Evolutionary conservation across 257 asterid species (phyloP), one percentile per base, ranked within the genome.

Genomic region (Linderniella brevidens): DNA sequence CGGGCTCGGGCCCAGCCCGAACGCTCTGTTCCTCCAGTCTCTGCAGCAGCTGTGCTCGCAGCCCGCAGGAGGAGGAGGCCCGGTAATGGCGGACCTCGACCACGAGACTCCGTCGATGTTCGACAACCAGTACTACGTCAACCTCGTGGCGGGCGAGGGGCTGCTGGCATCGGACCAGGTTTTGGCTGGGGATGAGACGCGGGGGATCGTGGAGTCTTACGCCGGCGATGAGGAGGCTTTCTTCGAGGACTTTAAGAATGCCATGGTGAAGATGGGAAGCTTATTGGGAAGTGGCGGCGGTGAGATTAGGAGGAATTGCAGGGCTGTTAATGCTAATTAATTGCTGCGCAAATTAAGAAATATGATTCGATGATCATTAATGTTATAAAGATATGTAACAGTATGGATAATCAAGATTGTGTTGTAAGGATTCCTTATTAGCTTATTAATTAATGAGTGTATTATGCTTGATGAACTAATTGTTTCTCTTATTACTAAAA

Each of bases 241-340:
- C 41, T 67, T 66, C 7, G 73, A 67, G 35, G 90, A 78, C 37
- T 84, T 84, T 36, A 70, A 51, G 11, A 65, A 40, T 37, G 70
- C 95, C 0, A 88, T 88, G 92, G 29, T 72, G 41, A 79, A 59
- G 36, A 78, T 88, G 98, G 98, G 93, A 45, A 62, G 72, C 35
- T 41, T 83, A 40, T 62, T 37, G n/a, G 59, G 64, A 5, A 20
- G 17, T 1, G 17, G 52, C 11, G 72, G 52, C 9, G 88, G 74
- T 0, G 82, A 84, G 49, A 63, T 84, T 39, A 78, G 94, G 1
- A 64, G 43, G 11, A 78, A 76, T 45, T 88, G 95, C 51, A 68
- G 90, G 67, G 49, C 49, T 20, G 52, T 68, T 41, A 83, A 77
- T 64, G n/a, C n/a, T n/a, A n/a, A n/a, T n/a, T n/a, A n/a, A n/a